phyloP scores from a whole-genome alignment of 192 early-diverging fungal species.

The Rhizoclosmatium sp. region DNA sequence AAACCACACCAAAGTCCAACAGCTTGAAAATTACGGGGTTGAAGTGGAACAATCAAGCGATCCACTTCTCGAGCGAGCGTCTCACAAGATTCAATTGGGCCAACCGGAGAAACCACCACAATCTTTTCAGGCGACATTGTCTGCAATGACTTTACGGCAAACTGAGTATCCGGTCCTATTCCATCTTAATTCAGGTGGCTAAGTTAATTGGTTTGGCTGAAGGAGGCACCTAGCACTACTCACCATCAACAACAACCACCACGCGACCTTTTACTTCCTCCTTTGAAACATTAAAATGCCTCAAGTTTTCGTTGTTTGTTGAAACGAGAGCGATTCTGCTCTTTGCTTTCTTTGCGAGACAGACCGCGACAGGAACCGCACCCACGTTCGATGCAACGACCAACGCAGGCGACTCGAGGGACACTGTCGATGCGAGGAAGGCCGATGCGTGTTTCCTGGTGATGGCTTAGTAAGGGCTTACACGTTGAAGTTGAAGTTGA shows the following conservation, averaged over 20 bases:
- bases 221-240: neutral
- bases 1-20: slow-evolving; percentile 45
- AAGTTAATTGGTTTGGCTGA: neutral
- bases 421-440: no score
- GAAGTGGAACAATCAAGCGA: slow-evolving; percentile 40
- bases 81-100: slow-evolving; percentile 18
- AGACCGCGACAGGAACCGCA: no score
- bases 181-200: slow-evolving; percentile 36
- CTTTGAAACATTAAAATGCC: no score
- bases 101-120: slow-evolving; percentile 44
- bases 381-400: no score
- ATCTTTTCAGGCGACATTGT: slow-evolving; percentile 30
- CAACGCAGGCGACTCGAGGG: no score
- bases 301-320: no score
- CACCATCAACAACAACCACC: slow-evolving; percentile 49
- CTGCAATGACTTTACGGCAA: slow-evolving; percentile 42
- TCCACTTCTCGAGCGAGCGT: slow-evolving; percentile 34
- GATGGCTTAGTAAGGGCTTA: no score
- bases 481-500: no score
- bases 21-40: slow-evolving; percentile 33
- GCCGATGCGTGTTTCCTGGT: no score
- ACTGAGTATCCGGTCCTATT: slow-evolving; percentile 49
- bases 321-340: no score
- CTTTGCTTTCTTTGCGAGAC: no score
- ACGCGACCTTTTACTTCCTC: slow-evolving; percentile 30